Base-by-base conservation (phyloP, 1,284 basidiomycete species). In the Laetiporus sulphureus region DNA sequence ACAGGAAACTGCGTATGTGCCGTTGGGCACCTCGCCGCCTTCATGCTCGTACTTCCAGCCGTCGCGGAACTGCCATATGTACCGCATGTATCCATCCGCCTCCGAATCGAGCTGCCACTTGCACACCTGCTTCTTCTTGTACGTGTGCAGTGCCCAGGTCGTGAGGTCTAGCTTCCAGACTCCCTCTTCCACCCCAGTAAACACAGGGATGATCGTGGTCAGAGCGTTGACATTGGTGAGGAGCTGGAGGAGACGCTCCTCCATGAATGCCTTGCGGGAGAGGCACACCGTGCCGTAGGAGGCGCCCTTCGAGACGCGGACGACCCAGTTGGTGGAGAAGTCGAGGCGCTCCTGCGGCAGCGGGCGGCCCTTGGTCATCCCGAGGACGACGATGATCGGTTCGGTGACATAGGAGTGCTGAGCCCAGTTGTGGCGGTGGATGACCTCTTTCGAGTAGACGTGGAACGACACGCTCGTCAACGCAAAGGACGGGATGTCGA, bases 151-250 rank as follows among this genome's bases (percentile, higher is more conserved):
- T 4, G 48, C 50, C 61, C 59, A 62, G 1, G 50, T 53, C 22
- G 46, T 49, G 13, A 62, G 43, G 11, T 51, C 40, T 20, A 60
- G 44, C 15, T 51, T 39, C 47, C 56, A 56, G 25, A 46, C 50
- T 22, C 51, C 57, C 38, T 50, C 49, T n/a, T 54, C 38, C 24
- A 57, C 49, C 24, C 55, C 56, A 21, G 53, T 41, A 36, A 56
- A 56, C n/a, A 47, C 38, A 11, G 60, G 56, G 8, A 64, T 51
- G 37, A 64, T 45, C 12, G 62, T 62, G 13, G 59, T 63, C 20
- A 50, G 41, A 4, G 50, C 51, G 46, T 63, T 64, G 46, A 64
- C 37, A 15, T 42, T 39, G 11, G 53, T 44, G 12, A 64, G 53
- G 7, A 54, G 40, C 13, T 29, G 34, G 16, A 63, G 51, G 7